phyloP scores from a whole-genome alignment of 2,329 filamentous ascomycete species.

The Anisogramma anomala region DNA sequence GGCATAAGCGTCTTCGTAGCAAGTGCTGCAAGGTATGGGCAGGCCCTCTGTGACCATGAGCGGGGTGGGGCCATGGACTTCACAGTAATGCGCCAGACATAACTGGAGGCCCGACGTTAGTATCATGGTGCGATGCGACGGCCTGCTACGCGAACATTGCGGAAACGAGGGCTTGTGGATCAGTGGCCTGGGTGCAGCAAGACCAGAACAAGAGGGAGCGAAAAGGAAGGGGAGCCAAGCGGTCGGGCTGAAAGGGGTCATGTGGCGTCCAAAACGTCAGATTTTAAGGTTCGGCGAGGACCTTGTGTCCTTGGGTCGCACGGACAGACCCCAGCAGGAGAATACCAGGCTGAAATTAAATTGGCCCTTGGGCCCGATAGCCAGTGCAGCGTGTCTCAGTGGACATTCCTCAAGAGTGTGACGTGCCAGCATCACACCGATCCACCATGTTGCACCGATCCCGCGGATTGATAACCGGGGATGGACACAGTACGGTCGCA shows the following conservation, averaged over 20 bases:
- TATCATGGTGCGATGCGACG: conserved; percentile 18
- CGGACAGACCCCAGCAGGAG: conserved; percentile 1
- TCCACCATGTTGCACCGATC: neutral
- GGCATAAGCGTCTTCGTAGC: conserved; percentile 34
- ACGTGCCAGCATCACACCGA: neutral
- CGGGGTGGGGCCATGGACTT: conserved; percentile 57
- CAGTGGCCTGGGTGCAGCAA: neutral
- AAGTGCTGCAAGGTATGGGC: conserved; percentile 47
- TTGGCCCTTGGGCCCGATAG: neutral
- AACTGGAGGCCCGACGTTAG: conserved; percentile 42
- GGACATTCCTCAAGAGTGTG: conserved; percentile 10
- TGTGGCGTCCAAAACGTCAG: conserved; percentile 3
- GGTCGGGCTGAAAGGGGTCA: conserved; percentile 4
- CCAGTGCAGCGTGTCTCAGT: conserved; percentile 8
- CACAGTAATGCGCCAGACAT: conserved; percentile 60
- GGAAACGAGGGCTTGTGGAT: neutral
- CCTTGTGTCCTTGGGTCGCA: conserved; percentile 6
- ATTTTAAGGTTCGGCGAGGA: conserved; percentile 6
- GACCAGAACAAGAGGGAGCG: neutral
- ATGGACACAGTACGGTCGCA: conserved; percentile 8
- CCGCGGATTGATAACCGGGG: neutral
- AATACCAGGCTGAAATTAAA: conserved; percentile 3
- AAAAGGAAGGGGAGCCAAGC: neutral
- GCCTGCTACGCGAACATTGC: conserved; percentile 3
- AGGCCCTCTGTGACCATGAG: conserved; percentile 59